Percentiles rank a stretch among this genome's conserved stretches.
phyloP scores from a whole-genome alignment of 257 asterid genomes.

The Primulina huaijiensis region DNA sequence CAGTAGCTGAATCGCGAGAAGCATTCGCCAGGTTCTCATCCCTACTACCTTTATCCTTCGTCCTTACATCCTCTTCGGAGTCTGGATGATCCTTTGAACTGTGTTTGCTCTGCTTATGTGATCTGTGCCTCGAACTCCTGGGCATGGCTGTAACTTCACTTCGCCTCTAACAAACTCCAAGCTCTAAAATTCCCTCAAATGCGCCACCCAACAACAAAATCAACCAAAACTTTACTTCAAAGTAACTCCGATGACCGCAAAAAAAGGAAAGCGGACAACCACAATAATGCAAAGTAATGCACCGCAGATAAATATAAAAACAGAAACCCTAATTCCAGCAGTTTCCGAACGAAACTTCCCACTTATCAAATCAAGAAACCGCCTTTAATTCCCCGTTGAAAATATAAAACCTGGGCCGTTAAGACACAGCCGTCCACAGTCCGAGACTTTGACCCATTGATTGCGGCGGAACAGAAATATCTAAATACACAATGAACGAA shows the following conservation, averaged over 20 bases:
- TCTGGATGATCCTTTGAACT: constrained; percentile 84
- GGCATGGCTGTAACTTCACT: constrained; percentile 57
- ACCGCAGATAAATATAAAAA: constrained; percentile 13
- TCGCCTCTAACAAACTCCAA: constrained; percentile 8
- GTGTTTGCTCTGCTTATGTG: constrained; percentile 86
- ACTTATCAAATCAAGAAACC: constrained; percentile 28
- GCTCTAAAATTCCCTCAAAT: constrained; percentile 23
- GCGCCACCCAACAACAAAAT: constrained; percentile 18
- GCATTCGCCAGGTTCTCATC: constrained; percentile 52
- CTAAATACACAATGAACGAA: background rate
- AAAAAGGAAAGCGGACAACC: constrained; percentile 15
- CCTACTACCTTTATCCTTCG: constrained; percentile 55
- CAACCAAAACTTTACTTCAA: background rate
- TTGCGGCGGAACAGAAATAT: constrained; percentile 48
- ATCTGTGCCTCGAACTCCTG: constrained; percentile 84
- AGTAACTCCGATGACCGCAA: constrained; percentile 2
- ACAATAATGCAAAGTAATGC: constrained; percentile 15
- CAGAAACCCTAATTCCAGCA: constrained; percentile 60
- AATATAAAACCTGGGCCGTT: constrained; percentile 3
- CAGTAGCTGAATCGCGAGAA: constrained; percentile 62
- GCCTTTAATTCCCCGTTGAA: constrained; percentile 23
- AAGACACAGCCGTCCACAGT: constrained; percentile 22
- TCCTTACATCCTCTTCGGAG: constrained; percentile 71
- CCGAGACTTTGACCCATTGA: constrained; percentile 36
- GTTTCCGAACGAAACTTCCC: constrained; percentile 21